Evolutionary conservation across 2,329 filamentous ascomycete genomes (phyloP), one percentile per base, ranked within the genome.

Genomic region (Penicillium sp.): DNA sequence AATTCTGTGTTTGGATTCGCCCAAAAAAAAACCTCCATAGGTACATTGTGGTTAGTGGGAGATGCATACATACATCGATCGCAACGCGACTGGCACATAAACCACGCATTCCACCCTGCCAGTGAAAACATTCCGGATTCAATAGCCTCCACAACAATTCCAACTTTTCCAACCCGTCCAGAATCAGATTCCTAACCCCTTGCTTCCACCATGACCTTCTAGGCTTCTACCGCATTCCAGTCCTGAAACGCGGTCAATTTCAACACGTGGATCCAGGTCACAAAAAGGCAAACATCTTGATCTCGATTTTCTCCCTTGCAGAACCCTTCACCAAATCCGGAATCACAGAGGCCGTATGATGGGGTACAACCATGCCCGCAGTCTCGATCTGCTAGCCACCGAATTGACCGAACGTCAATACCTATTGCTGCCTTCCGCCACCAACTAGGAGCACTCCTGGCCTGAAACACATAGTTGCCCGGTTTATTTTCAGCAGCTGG

Each of bases 221-320:
- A 34, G 34, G 31, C 14, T 57, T 38, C 39, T 28, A 22, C 22
- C 55, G 41, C 39, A 58, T 47, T 47, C 55, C 49, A 47, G 17
- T 34, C 41, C 41, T 58, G 55, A 58, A 52, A 50, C 54, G 17
- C 41, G 38, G 43, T 55, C 56, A 47, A 59, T 62, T 57, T 52
- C 17, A 20, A 55, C 60, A 60, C 57, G 62, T 61, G 59, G 55
- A 34, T 15, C 53, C 51, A 42, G 45, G 48, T 63, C 55, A 64
- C 51, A 61, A 47, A 61, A 64, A 68, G 28, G 64, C 61, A 65
- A 66, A 68, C 58, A 78, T 77, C 54, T 83, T 72, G 11, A 85
- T 76, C 72, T 86, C 83, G 48, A 85, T 83, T 65, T 82, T 85
- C 76, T 84, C 70, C n/a, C 81, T 79, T 20, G 75, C 72, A 51